Evolutionary conservation across 1,139 yeast genomes (phyloP).

Genomic region (Magnusiomyces tetraspermus): DNA sequence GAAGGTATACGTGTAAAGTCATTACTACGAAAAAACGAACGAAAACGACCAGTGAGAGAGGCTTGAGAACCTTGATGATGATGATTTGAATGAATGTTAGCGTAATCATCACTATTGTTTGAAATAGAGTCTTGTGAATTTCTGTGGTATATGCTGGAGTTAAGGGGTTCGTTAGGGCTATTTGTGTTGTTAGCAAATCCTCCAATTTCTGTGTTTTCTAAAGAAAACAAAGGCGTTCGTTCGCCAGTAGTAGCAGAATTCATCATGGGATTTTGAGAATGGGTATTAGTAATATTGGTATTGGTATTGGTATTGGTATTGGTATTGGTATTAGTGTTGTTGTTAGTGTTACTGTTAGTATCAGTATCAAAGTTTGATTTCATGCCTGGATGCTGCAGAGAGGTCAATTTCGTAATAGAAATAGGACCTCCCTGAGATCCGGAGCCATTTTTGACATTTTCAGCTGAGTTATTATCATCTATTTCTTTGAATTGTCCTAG

Average conservation of each 20-base stretch:
- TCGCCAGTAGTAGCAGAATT: no score
- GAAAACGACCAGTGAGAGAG: not conserved
- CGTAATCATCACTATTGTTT: not conserved
- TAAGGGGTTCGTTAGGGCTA: not conserved
- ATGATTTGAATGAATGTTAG: not conserved
- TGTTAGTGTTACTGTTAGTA: no score
- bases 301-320: no score
- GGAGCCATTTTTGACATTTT: not conserved
- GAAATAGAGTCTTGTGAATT: not conserved
- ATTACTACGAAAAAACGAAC: not conserved
- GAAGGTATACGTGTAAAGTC: not conserved
- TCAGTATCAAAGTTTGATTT: not conserved
- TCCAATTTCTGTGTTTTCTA: no score
- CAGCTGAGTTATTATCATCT: not conserved
- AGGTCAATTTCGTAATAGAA: not conserved
- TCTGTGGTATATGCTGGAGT: not conserved
- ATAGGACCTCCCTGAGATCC: not conserved
- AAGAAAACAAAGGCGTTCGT: not conserved
- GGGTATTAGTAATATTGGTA: no score
- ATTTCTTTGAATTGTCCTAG: conserved; percentile 11
- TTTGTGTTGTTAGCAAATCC: not conserved
- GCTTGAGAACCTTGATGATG: not conserved
- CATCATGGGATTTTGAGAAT: not conserved
- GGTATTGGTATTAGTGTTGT: no score
- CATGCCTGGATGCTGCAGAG: not conserved